These are phyloP conservation scores for Pascua guehoae DNA, from an alignment of 1,284 basidiomycete genomes.

Conservation along the genomic window DNA sequence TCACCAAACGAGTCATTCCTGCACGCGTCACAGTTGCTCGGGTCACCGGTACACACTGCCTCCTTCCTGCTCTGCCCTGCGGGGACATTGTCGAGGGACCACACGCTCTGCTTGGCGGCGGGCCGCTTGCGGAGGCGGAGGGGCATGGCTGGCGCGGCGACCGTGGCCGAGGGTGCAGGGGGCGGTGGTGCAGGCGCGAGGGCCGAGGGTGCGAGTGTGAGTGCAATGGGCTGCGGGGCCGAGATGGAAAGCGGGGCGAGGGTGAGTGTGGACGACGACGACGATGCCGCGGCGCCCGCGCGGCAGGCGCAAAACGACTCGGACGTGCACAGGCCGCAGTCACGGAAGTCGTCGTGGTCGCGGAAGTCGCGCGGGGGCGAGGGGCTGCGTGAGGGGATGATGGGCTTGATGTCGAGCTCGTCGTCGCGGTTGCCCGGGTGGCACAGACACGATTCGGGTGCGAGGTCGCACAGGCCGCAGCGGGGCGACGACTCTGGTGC, in stretches of 20 bases:
- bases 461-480: constrained; percentile 39
- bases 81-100: constrained; percentile 29
- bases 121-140: constrained; percentile 17
- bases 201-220: neutral
- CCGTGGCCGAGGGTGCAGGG: neutral
- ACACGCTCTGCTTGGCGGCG: constrained; percentile 22
- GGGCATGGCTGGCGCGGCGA: constrained; percentile 13
- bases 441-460: constrained; percentile 40
- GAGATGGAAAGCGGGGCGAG: neutral
- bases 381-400: constrained; percentile 23
- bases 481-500: constrained; percentile 3
- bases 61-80: constrained; percentile 20
- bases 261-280: neutral
- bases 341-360: constrained; percentile 4
- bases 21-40: constrained; percentile 48
- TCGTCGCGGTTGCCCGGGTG: constrained; percentile 22
- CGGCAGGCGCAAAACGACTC: constrained; percentile 43
- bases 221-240: neutral
- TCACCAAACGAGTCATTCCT: constrained; percentile 42
- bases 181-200: neutral
- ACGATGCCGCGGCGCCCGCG: constrained; percentile 16
- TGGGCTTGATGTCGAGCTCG: constrained; percentile 30
- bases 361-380: constrained; percentile 5
- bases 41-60: constrained; percentile 48
- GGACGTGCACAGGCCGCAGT: constrained; percentile 41